These are phyloP conservation scores for Penicillium palitans DNA, from an alignment of 2,329 filamentous ascomycete species.

Conservation along the genomic window DNA sequence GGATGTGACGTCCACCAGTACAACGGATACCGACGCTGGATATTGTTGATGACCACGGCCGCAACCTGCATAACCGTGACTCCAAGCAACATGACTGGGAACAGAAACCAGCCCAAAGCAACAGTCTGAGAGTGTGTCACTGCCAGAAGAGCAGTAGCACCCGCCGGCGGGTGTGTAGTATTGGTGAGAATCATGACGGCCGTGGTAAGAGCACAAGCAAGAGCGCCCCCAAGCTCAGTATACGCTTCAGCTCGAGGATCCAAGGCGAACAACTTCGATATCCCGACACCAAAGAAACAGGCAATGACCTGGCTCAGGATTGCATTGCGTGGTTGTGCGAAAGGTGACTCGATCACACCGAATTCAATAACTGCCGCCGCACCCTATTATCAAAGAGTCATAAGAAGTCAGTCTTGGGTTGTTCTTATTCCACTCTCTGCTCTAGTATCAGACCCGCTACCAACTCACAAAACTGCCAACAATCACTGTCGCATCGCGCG, in stretches of 20 bases:
- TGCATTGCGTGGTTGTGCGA: slow-evolving; percentile 71
- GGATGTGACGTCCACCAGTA: slow-evolving; percentile 62
- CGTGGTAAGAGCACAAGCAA: slow-evolving; percentile 65
- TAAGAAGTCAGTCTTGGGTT: slow-evolving; percentile 1
- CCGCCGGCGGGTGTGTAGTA: slow-evolving; percentile 72
- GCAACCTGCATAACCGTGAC: slow-evolving; percentile 61
- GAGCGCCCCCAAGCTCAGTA: slow-evolving; percentile 64
- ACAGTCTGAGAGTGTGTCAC: slow-evolving; percentile 52
- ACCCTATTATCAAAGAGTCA: slow-evolving; percentile 50
- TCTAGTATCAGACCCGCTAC: not conserved
- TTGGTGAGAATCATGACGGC: slow-evolving; percentile 68
- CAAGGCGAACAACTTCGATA: slow-evolving; percentile 66
- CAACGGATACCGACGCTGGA: slow-evolving; percentile 64
- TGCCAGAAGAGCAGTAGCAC: slow-evolving; percentile 70
- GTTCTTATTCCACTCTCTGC: not conserved
- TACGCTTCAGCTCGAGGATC: slow-evolving; percentile 51
- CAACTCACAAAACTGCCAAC: slow-evolving; percentile 68
- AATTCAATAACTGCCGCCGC: slow-evolving; percentile 76
- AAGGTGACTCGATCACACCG: slow-evolving; percentile 68
- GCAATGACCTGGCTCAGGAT: slow-evolving; percentile 67
- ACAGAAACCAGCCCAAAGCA: slow-evolving; percentile 66
- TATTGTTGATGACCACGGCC: slow-evolving; percentile 68
- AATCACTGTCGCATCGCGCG: slow-evolving; percentile 59
- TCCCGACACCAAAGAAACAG: slow-evolving; percentile 59
- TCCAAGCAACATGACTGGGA: slow-evolving; percentile 64